Evolutionary conservation across 805 yeast genomes (phyloP).

Genomic region (Candida pini): DNA sequence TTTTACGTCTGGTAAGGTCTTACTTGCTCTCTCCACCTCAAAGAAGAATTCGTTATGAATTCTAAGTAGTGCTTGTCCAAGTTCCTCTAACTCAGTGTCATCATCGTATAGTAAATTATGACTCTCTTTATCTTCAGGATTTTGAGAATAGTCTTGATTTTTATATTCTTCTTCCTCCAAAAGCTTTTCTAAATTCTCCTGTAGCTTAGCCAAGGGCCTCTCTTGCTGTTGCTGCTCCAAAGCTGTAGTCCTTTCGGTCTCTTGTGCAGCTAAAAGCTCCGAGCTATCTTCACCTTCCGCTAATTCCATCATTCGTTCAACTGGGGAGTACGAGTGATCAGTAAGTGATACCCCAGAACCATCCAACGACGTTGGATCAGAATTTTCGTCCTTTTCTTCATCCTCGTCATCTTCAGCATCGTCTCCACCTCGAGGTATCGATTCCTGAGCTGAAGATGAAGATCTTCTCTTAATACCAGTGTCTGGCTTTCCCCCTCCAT

Average conservation of each 20-base stretch:
- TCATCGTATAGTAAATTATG: conserved; percentile 66
- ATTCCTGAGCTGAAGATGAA: background rate
- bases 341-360: conserved; percentile 15
- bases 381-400: conserved; percentile 5
- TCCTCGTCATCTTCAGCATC: conserved; percentile 18
- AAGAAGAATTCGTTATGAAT: conserved; percentile 68
- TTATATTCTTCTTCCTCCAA: conserved; percentile 29
- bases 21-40: conserved; percentile 31
- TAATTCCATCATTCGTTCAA: conserved; percentile 42
- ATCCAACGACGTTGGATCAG: conserved; percentile 24
- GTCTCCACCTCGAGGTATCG: background rate
- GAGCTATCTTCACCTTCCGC: conserved; percentile 48
- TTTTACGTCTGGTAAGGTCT: conserved; percentile 54
- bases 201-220: conserved; percentile 79
- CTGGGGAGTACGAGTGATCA: conserved; percentile 35
- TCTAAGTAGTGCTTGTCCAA: conserved; percentile 54
- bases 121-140: conserved; percentile 20
- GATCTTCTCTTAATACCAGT: conserved; percentile 1
- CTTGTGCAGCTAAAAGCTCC: conserved; percentile 47
- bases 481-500: conserved; percentile 10
- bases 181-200: conserved; percentile 59
- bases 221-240: conserved; percentile 77
- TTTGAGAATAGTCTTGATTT: conserved; percentile 6
- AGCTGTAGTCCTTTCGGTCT: conserved; percentile 59
- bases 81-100: conserved; percentile 65